Base-by-base conservation (phyloP, 2,329 filamentous ascomycete genomes). In the Acarospora socialis region DNA sequence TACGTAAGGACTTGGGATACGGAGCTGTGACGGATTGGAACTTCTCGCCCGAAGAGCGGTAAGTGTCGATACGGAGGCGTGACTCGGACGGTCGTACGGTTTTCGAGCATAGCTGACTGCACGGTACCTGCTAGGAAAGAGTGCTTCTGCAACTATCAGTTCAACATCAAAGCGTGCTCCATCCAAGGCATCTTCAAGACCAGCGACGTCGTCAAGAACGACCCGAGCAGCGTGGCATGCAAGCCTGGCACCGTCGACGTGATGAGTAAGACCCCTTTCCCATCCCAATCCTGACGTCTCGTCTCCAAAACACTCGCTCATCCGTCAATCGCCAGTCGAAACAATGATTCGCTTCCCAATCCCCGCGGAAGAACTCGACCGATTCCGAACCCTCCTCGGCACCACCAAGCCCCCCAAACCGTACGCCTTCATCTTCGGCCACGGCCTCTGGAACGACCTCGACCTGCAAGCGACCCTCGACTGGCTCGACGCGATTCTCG, bases 11-110 rank as follows among this genome's bases (percentile, higher is more conserved):
- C 41, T 38, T 66, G 16, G 61, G 61, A 5, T 65, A 63, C 36
- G 61, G 61, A 7, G 61, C 59, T 22, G 60, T 65, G 8, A 65
- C 60, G 3, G 53, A 62, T 39, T 65, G 60, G 61, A 65, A 64
- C 35, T 65, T 65, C 31, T 50, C 49, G n/a, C 41, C 48, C 7
- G 45, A 57, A 26, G 61, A 65, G 44, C 54, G 47, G 56, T 56
- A 43, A 28, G 49, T 13, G 3, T 25, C 10, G 16, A 39, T 9
- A 18, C 5, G 5, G 7, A 10, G 15, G 7, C n/a, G n/a, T n/a
- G n/a, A n/a, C n/a, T n/a, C n/a, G n/a, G n/a, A n/a, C n/a, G n/a
- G n/a, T n/a, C 5, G 15, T 16, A 3, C 22, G 16, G 4, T 24
- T 14, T 6, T 9, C 32, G 19, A 18, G n/a, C n/a, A 4, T 24